Conservation (phyloP, 2,329 filamentous ascomycete species). For the Penicillium sp. region DNA sequence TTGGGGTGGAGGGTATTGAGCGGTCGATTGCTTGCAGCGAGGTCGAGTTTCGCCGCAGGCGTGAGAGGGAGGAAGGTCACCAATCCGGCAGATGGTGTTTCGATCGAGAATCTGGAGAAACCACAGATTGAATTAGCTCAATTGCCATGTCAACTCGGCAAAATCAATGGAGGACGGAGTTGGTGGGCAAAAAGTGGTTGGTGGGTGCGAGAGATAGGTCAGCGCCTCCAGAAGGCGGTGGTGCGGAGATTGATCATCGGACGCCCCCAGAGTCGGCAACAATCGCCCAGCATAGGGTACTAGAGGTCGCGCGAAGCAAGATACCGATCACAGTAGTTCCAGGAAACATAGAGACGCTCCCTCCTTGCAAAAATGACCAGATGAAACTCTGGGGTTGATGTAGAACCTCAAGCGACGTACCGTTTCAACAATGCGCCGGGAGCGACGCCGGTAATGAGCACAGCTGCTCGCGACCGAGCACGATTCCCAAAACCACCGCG, state of each 20-base stretch:
- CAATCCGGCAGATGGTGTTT: constrained; percentile 10
- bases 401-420: constrained; percentile 26
- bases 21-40: constrained; percentile 14
- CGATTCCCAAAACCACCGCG: constrained; percentile 23
- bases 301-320: constrained; percentile 18
- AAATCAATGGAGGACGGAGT: constrained; percentile 2
- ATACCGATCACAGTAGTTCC: constrained; percentile 1
- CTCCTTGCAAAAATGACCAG: not conserved
- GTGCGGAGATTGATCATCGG: constrained; percentile 34
- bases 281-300: constrained; percentile 16
- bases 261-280: constrained; percentile 24
- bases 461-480: constrained; percentile 31
- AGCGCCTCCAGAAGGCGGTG: constrained; percentile 29
- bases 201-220: constrained; percentile 19
- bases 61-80: constrained; percentile 17
- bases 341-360: not conserved
- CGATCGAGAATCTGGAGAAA: constrained; percentile 16
- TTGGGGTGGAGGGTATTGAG: constrained; percentile 1
- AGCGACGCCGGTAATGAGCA: constrained; percentile 23
- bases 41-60: constrained; percentile 13
- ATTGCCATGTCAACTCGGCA: constrained; percentile 16
- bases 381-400: constrained; percentile 6
- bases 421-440: constrained; percentile 33
- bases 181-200: constrained; percentile 14
- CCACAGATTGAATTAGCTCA: constrained; percentile 21